Conservation (phyloP, 371 early-diverging fungal species). For the Mucor sp. region DNA sequence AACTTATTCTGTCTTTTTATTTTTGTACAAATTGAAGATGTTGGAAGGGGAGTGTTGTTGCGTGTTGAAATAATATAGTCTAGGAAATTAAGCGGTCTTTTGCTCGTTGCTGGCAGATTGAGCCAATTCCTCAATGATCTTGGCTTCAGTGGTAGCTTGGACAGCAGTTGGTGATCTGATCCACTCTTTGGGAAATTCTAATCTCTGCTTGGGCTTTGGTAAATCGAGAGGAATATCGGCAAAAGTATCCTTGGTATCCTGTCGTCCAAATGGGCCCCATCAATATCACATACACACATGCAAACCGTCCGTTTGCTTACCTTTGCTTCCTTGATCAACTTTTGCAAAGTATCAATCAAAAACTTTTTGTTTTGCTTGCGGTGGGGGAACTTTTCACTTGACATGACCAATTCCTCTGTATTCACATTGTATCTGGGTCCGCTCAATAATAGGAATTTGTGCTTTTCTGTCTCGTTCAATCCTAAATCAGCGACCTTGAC, state of each 20-base stretch:
- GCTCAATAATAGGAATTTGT: conserved; percentile 63
- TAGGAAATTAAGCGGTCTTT: neutral
- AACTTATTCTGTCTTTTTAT: conserved; percentile 1
- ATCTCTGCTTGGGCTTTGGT: conserved; percentile 57
- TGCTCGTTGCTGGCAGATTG: neutral
- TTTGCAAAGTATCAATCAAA: conserved; percentile 60
- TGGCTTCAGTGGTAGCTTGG: neutral
- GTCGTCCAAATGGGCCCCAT: neutral
- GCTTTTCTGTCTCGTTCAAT: conserved; percentile 50
- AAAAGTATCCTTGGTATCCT: conserved; percentile 55
- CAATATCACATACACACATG: neutral
- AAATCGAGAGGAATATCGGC: conserved; percentile 64
- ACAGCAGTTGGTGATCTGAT: conserved; percentile 15
- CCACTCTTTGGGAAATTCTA: conserved; percentile 71
- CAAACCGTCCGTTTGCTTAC: conserved; percentile 21
- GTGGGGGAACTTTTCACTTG: conserved; percentile 64
- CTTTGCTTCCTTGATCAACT: conserved; percentile 59
- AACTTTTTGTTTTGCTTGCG: conserved; percentile 72
- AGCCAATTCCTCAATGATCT: neutral
- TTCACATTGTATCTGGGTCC: conserved; percentile 65
- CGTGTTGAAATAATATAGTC: neutral
- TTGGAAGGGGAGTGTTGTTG: neutral
- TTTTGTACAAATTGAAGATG: conserved; percentile 4
- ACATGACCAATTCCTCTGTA: conserved; percentile 55
- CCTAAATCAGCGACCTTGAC: conserved; percentile 55